Percentiles rank a stretch among this genome's conserved stretches.
Conservation (phyloP, 768 basidiomycete genomes). For the Suillus subalutaceus region DNA sequence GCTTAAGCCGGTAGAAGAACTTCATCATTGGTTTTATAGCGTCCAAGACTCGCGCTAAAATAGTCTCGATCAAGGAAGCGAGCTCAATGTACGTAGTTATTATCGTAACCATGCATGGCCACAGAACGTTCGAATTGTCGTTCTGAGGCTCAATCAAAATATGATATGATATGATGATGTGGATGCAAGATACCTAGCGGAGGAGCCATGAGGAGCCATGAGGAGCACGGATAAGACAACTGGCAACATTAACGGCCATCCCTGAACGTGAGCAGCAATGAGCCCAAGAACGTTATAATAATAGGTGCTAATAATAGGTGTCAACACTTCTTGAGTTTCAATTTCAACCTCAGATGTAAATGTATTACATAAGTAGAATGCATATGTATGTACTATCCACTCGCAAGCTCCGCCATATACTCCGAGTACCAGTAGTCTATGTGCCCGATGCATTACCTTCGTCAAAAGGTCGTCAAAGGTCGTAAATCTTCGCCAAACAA, state of each 20-base stretch:
- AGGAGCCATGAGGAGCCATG: background rate
- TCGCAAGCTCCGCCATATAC: background rate
- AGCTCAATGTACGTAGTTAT: background rate
- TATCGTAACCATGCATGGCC: background rate
- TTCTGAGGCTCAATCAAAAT: background rate
- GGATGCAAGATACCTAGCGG: background rate
- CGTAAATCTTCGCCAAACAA: background rate
- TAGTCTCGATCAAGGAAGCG: background rate
- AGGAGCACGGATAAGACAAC: background rate
- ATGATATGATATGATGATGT: background rate
- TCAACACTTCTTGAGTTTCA: background rate
- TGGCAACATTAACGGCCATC: background rate
- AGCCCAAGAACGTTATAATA: background rate
- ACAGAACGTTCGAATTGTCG: background rate
- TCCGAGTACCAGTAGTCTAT: background rate
- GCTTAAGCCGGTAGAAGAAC: constrained; percentile 4
- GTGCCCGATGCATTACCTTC: background rate
- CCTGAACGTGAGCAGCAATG: background rate
- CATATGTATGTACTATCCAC: background rate
- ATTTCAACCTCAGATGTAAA: no score
- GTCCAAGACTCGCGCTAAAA: background rate
- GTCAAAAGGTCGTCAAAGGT: constrained; percentile 8
- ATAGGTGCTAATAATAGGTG: background rate
- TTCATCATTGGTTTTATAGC: background rate
- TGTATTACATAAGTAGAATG: background rate